A percentile compares a stretch with the other conserved stretches of the same genome.
phyloP scores from a whole-genome alignment of 2,329 filamentous ascomycete species.

The Didymella keratinophila region DNA sequence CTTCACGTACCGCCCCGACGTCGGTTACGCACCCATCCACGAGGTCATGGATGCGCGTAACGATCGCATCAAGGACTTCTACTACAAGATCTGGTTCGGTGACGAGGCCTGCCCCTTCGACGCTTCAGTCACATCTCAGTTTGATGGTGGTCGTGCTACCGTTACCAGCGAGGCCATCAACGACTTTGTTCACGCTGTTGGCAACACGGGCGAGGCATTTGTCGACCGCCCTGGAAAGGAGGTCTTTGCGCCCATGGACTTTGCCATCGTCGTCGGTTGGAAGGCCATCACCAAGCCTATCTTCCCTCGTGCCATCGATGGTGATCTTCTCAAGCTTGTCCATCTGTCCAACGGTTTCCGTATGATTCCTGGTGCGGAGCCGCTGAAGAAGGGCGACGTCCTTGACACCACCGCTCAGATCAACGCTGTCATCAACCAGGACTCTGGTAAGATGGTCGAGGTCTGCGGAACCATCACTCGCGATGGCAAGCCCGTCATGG shows the following conservation, averaged over 20 bases:
- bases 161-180: constrained; percentile 95
- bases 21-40: constrained; percentile 95
- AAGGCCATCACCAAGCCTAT: constrained; percentile 99
- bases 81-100: constrained; percentile 98
- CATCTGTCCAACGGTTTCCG: constrained; percentile 98
- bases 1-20: constrained; percentile 94
- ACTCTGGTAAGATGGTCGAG: constrained; percentile 99
- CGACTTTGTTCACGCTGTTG: constrained; percentile 98
- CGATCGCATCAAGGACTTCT: constrained; percentile 98
- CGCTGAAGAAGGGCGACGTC: constrained; percentile 93
- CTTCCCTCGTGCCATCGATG: constrained; percentile 95
- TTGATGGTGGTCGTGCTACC: constrained; percentile 85
- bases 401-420: constrained; percentile 93
- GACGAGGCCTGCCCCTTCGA: constrained; percentile 84
- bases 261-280: constrained; percentile 97
- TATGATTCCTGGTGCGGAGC: constrained; percentile 95
- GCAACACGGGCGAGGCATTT: constrained; percentile 96
- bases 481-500: constrained; percentile 87
- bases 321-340: constrained; percentile 93
- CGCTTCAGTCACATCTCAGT: constrained; percentile 82
- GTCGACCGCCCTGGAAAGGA: constrained; percentile 94
- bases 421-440: constrained; percentile 97
- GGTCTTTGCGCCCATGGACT: constrained; percentile 97
- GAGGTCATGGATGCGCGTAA: constrained; percentile 97
- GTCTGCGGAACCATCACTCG: constrained; percentile 96